phyloP scores from a whole-genome alignment of 164 flowering plant species.

The Kingdonia uniflora region DNA sequence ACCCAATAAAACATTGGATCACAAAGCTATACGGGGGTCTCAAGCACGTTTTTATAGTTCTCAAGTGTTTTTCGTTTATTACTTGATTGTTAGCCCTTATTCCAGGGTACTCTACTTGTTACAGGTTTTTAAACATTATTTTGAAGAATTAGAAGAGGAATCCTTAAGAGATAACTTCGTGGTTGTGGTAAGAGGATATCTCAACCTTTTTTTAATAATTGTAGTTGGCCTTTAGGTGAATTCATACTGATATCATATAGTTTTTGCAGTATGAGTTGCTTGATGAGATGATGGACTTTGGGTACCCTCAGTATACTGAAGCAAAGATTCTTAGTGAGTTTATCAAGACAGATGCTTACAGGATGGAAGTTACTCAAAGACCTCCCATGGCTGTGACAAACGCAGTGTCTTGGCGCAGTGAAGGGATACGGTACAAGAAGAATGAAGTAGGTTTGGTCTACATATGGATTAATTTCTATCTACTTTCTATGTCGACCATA shows the following conservation, averaged over 20 bases:
- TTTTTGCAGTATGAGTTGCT: conserved; percentile 83
- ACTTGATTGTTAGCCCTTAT: no score
- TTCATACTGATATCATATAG: conserved; percentile 11
- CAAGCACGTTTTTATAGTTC: no score
- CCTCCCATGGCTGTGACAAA: conserved; percentile 99
- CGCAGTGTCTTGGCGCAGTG: conserved; percentile 99
- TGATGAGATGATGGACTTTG: conserved; percentile 99
- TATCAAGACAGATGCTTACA: conserved; percentile 98
- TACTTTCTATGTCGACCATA: not conserved
- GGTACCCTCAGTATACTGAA: conserved; percentile 97
- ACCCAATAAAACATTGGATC: no score
- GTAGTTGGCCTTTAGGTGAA: not conserved
- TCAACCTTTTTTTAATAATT: not conserved
- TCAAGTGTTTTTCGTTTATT: no score
- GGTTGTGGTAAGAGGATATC: conserved; percentile 66
- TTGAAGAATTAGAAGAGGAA: conserved; percentile 96
- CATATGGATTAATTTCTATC: not conserved
- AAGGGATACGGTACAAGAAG: conserved; percentile 94
- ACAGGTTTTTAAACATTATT: conserved; percentile 93
- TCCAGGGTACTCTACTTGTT: not conserved
- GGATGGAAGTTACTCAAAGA: conserved; percentile 94
- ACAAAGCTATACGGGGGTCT: no score
- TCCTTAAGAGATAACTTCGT: conserved; percentile 97
- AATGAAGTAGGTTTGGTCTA: conserved; percentile 55
- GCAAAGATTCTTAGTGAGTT: conserved; percentile 97